Base-by-base conservation (phyloP, 2,329 filamentous ascomycete species). In the Claviceps fusiformis region DNA sequence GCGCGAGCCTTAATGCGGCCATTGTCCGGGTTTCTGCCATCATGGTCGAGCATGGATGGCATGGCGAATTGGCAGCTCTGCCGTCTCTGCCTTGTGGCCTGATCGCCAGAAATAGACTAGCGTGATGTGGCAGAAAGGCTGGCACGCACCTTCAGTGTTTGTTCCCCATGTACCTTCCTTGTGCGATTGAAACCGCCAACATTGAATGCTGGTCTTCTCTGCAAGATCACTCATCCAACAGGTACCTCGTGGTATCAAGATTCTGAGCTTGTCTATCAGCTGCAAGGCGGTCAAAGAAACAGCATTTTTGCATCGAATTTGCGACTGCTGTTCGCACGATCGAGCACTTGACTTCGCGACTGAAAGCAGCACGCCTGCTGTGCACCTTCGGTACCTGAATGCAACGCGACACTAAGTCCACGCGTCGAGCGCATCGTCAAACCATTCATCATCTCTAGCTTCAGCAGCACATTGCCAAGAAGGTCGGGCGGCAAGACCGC, bases 31-130 rank as follows among this genome's bases (percentile, higher is more conserved):
- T n/a, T 49, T 29, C 17, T 35, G 46, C 46, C 19, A 31, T 33
- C 46, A 35, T 49, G 29, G 17, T 35, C n/a, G 27, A n/a, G 13
- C 13, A 44, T 19, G 29, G 27, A 24, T 24, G 24, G 24, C 24
- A 24, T 24, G 24, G 24, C 24, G 24, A 24, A 24, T 24, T 24
- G 44, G n/a, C 24, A 17, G 45, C 46, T 33, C 29, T 27, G 19
- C 29, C 11, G 15, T 64, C 48, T 66, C 61, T 61, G 68, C 67
- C 64, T 67, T 67, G 61, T 62, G 62, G 67, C 67, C 66, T 68
- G 60, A 63, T 44, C 52, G 19, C 54, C 50, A 55, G 57, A 64
- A 64, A 60, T 60, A 64, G 66, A 59, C 64, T 59, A 57, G 58
- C 54, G 56, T 55, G 50, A 48, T 53, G 27, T 37, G 45, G 43